Conservation (phyloP, 208 protist genomes). For the Herpetomonas tarakana region DNA sequence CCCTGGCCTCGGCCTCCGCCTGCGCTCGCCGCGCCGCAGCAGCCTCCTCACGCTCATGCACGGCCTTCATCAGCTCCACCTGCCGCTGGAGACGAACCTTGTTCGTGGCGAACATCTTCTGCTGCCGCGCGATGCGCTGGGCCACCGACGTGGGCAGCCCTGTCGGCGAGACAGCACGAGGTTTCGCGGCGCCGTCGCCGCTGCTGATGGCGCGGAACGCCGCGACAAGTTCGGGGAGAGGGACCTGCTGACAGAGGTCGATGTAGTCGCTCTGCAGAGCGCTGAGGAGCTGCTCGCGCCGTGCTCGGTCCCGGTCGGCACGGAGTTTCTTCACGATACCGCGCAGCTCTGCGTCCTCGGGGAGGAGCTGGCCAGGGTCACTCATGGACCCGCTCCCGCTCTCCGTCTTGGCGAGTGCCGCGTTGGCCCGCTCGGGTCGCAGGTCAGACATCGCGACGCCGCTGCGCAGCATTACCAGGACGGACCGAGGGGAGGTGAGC, state of each 20-base stretch:
- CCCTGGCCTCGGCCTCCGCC: slow-evolving; percentile 45
- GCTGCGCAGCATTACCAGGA: slow-evolving; percentile 65
- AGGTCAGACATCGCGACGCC: slow-evolving; percentile 60
- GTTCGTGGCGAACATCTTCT: slow-evolving; percentile 45
- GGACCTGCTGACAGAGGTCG: slow-evolving; percentile 35
- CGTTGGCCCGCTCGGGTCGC: not conserved
- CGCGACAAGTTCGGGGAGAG: slow-evolving; percentile 41
- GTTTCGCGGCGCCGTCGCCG: slow-evolving; percentile 9
- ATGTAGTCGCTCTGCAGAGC: slow-evolving; percentile 50
- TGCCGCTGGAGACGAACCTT: slow-evolving; percentile 50
- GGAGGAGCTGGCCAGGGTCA: slow-evolving; percentile 11
- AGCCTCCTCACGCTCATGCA: slow-evolving; percentile 27
- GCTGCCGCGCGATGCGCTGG: slow-evolving; percentile 50
- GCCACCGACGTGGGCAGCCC: slow-evolving; percentile 41
- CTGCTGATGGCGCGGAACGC: slow-evolving; percentile 24
- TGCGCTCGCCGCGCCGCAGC: slow-evolving; percentile 43
- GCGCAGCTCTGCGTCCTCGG: slow-evolving; percentile 27
- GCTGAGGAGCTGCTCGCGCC: slow-evolving; percentile 22
- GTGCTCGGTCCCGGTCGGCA: slow-evolving; percentile 18
- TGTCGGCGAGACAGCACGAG: slow-evolving; percentile 1
- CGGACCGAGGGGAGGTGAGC: slow-evolving; percentile 84
- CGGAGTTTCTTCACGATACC: slow-evolving; percentile 42
- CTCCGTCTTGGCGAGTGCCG: not conserved
- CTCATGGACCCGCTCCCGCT: slow-evolving; percentile 11
- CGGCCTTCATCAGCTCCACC: slow-evolving; percentile 38